These are phyloP conservation scores for Darksidea phi DNA, from an alignment of 495 filamentous ascomycete species.

Conservation along the genomic window DNA sequence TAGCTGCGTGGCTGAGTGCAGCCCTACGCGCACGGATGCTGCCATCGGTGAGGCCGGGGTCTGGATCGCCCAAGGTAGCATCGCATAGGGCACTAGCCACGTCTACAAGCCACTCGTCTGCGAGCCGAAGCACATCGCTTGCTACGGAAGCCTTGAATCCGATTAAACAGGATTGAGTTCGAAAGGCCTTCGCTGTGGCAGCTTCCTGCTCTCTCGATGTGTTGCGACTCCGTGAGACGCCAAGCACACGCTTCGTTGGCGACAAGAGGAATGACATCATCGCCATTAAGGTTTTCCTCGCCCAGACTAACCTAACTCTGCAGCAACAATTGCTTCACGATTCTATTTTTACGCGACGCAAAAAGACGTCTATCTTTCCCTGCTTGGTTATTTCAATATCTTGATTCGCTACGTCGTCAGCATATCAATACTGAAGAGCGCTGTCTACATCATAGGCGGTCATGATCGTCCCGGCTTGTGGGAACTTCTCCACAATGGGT, in stretches of 20 bases:
- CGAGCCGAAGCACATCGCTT: no score
- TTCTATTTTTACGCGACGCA: slow-evolving; percentile 10
- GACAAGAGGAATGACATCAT: neutral
- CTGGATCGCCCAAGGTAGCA: no score
- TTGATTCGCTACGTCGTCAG: slow-evolving; percentile 3
- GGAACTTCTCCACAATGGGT: slow-evolving; percentile 11
- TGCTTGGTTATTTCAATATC: slow-evolving; percentile 12
- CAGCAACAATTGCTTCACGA: neutral
- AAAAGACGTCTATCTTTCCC: neutral
- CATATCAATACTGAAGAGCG: slow-evolving; percentile 4
- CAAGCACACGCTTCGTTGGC: no score
- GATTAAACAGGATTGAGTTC: no score
- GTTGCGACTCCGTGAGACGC: no score
- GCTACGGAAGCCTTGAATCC: no score
- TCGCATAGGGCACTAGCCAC: no score
- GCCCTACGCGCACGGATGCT: neutral
- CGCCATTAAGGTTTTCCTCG: neutral
- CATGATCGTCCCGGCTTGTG: slow-evolving; percentile 15
- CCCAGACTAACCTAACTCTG: neutral
- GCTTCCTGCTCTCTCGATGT: no score
- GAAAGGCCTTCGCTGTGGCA: no score
- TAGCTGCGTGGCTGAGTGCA: neutral
- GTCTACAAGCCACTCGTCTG: no score
- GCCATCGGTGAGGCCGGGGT: slow-evolving; percentile 2
- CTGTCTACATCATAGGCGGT: neutral